phyloP scores from a whole-genome alignment of 2,329 filamentous ascomycete genomes.

The Nemania bipapillata region DNA sequence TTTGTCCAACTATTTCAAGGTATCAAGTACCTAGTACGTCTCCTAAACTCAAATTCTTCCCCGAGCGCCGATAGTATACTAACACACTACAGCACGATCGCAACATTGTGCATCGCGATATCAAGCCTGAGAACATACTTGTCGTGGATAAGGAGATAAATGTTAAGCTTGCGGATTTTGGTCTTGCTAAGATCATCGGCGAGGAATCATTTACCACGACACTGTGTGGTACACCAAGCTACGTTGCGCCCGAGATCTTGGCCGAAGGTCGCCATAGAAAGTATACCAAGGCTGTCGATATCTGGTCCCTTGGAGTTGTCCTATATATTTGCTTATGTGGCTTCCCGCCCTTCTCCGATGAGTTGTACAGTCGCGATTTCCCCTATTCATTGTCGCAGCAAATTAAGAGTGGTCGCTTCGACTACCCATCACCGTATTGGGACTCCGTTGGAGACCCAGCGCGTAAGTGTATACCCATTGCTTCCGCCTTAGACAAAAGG shows the following conservation, averaged over 20 bases:
- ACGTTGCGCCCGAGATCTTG: constrained; percentile 95
- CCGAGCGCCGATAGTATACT: constrained; percentile 21
- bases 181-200: constrained; percentile 96
- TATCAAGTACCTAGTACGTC: constrained; percentile 88
- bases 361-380: constrained; percentile 82
- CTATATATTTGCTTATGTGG: constrained; percentile 97
- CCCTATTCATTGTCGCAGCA: constrained; percentile 89
- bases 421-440: constrained; percentile 98
- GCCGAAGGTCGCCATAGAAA: constrained; percentile 82
- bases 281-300: constrained; percentile 93
- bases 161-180: constrained; percentile 95
- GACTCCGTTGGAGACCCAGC: constrained; percentile 87
- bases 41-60: constrained; percentile 45
- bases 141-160: constrained; percentile 84
- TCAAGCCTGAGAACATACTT: constrained; percentile 97
- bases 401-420: constrained; percentile 87
- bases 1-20: constrained; percentile 93
- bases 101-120: constrained; percentile 96
- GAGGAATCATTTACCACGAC: constrained; percentile 98
- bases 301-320: constrained; percentile 98
- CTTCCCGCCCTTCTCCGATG: constrained; percentile 96
- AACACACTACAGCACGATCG: constrained; percentile 78
- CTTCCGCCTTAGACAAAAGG: background rate
- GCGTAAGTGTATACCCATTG: constrained; percentile 57
- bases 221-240: constrained; percentile 94